Percentiles rank a stretch among this genome's conserved stretches.
Evolutionary conservation across 2,329 filamentous ascomycete species (phyloP).

Genomic region (Dichotomopilus funicola): DNA sequence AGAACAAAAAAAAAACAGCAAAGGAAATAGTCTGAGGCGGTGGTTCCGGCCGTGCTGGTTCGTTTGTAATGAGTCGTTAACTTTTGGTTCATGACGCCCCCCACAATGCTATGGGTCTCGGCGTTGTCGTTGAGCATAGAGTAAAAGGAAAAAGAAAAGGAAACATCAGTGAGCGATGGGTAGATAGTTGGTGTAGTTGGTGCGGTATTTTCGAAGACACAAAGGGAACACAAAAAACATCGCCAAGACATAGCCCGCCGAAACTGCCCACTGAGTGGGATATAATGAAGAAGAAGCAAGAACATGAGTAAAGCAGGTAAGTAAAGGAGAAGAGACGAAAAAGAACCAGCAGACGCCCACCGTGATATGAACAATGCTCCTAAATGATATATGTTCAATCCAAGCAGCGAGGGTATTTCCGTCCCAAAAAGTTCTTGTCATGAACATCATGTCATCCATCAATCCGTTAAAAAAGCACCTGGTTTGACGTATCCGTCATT

Average conservation of each 20-base stretch:
- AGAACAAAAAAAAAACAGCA: too few species aligned
- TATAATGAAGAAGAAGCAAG: constrained; percentile 1
- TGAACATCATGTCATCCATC: constrained; percentile 6
- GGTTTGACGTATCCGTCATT: constrained; percentile 1
- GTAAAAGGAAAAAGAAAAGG: too few species aligned
- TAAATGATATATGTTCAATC: constrained; percentile 21
- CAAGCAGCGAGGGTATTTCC: constrained; percentile 23
- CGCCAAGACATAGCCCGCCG: not conserved
- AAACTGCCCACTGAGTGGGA: constrained; percentile 7
- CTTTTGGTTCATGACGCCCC: too few species aligned
- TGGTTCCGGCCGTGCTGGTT: too few species aligned
- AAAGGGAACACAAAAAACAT: constrained; percentile 5
- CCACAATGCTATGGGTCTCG: too few species aligned
- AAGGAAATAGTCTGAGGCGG: too few species aligned
- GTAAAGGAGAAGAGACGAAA: not conserved
- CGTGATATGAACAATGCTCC: constrained; percentile 20
- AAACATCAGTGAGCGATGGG: too few species aligned
- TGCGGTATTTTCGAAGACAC: not conserved
- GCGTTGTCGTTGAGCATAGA: too few species aligned
- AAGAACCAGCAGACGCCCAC: constrained; percentile 12
- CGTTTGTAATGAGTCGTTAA: too few species aligned
- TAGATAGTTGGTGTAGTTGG: too few species aligned
- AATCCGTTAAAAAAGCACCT: not conserved
- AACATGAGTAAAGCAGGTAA: too few species aligned
- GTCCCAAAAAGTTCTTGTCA: constrained; percentile 6